A percentile compares a stretch with the other conserved stretches of the same genome.
phyloP scores from a whole-genome alignment of 257 asterid species.

The Anisodus tanguticus region DNA sequence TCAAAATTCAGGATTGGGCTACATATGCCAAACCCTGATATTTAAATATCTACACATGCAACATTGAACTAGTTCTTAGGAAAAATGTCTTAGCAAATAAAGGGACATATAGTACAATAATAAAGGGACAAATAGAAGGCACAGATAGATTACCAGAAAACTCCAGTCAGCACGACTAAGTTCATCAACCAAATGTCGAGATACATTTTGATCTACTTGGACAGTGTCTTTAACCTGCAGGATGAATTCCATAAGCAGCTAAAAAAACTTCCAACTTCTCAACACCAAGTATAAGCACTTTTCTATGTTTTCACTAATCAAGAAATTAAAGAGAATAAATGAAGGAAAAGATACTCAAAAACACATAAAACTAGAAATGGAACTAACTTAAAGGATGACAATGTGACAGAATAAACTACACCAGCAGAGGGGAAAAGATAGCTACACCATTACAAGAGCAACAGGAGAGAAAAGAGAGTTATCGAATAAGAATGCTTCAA shows the following conservation, averaged over 20 bases:
- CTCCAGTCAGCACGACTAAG: conserved; percentile 71
- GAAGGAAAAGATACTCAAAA: not conserved
- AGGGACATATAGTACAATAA: not conserved
- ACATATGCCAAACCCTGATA: not conserved
- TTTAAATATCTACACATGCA: not conserved
- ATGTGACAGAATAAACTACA: not conserved
- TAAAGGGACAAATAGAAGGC: not conserved
- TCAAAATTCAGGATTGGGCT: not conserved
- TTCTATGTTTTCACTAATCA: not conserved
- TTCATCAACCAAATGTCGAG: conserved; percentile 77
- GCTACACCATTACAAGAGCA: not conserved
- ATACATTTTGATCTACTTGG: conserved; percentile 89
- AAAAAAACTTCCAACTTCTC: not conserved
- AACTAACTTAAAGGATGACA: not conserved
- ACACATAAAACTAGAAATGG: not conserved
- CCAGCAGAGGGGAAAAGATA: not conserved
- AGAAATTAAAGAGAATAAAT: not conserved
- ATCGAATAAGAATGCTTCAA: conserved; percentile 25
- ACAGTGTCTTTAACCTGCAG: conserved; percentile 89
- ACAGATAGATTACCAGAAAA: conserved; percentile 60
- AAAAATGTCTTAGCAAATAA: not conserved
- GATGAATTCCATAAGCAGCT: conserved; percentile 25
- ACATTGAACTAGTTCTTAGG: not conserved
- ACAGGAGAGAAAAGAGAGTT: not conserved
- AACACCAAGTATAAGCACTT: not conserved